Evolutionary conservation across 1,139 yeast genomes (phyloP).

Genomic region (Pichia sp.): DNA sequence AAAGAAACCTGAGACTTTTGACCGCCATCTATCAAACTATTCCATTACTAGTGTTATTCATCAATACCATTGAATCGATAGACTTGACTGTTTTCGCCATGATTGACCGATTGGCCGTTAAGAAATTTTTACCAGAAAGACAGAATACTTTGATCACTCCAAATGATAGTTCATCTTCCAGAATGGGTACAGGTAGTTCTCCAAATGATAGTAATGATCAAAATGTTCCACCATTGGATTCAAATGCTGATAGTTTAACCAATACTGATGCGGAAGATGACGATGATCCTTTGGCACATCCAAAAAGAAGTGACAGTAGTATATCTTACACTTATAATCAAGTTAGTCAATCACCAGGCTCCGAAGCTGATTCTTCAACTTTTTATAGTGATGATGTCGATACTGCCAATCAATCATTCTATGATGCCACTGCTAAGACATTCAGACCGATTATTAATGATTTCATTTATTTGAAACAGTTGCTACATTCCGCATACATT

Average conservation of each 20-base stretch:
- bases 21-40: slow-evolving; percentile 53
- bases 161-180: neutral
- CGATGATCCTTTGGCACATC: too few relatives aligned
- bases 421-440: slow-evolving; percentile 32
- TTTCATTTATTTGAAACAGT: slow-evolving; percentile 73
- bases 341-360: neutral
- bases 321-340: too few relatives aligned
- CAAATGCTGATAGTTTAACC: too few relatives aligned
- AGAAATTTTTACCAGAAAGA: slow-evolving; percentile 12
- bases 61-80: slow-evolving; percentile 57
- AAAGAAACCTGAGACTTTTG: slow-evolving; percentile 53
- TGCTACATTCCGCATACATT: slow-evolving; percentile 61
- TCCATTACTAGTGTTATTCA: slow-evolving; percentile 46
- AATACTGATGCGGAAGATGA: too few relatives aligned
- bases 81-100: slow-evolving; percentile 55
- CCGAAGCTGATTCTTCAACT: slow-evolving; percentile 7
- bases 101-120: slow-evolving; percentile 28
- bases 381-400: slow-evolving; percentile 16
- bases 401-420: slow-evolving; percentile 27
- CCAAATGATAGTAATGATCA: neutral
- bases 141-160: slow-evolving; percentile 19
- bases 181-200: neutral
- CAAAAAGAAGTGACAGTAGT: too few relatives aligned
- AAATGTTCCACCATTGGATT: too few relatives aligned
- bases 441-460: slow-evolving; percentile 66